Percentiles rank a stretch among this genome's conserved stretches.
Evolutionary conservation across 371 early-diverging fungal genomes (phyloP).

Genomic region (Mucor piriformis): DNA sequence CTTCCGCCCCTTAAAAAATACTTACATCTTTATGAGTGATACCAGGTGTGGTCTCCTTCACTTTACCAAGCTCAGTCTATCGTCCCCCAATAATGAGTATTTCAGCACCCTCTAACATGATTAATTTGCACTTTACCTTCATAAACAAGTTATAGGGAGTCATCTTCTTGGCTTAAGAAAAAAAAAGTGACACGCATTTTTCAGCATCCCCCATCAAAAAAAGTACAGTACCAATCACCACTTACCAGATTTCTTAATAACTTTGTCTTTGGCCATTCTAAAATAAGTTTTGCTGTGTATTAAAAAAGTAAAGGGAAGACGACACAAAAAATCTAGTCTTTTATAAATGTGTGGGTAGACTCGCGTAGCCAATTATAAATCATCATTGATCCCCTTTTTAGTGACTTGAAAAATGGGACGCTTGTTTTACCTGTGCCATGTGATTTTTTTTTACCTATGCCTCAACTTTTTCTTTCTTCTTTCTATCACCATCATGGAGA

Average conservation of each 20-base stretch:
- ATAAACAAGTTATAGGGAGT: slow-evolving; percentile 73
- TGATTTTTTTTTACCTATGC: no score
- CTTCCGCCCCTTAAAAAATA: no score
- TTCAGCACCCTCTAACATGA: no score
- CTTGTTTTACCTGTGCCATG: neutral
- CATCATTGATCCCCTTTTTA: no score
- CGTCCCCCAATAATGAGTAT: no score
- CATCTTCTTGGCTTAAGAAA: slow-evolving; percentile 51
- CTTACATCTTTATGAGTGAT: slow-evolving; percentile 65
- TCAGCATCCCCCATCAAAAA: slow-evolving; percentile 8
- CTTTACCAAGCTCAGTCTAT: slow-evolving; percentile 67
- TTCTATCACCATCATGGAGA: slow-evolving; percentile 12
- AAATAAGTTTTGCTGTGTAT: slow-evolving; percentile 4
- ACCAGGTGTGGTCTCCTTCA: slow-evolving; percentile 59
- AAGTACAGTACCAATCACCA: neutral
- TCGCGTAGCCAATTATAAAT: no score
- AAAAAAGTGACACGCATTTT: neutral
- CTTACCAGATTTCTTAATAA: slow-evolving; percentile 34
- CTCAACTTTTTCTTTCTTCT: slow-evolving; percentile 12
- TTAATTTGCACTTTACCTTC: slow-evolving; percentile 52
- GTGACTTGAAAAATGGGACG: no score
- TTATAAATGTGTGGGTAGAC: no score
- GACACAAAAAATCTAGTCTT: no score
- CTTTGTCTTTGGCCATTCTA: slow-evolving; percentile 34
- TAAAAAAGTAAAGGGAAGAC: slow-evolving; percentile 1